A percentile compares a stretch with the other conserved stretches of the same genome.
phyloP scores from a whole-genome alignment of 2,329 filamentous ascomycete genomes.

The Aspergillus sp. region DNA sequence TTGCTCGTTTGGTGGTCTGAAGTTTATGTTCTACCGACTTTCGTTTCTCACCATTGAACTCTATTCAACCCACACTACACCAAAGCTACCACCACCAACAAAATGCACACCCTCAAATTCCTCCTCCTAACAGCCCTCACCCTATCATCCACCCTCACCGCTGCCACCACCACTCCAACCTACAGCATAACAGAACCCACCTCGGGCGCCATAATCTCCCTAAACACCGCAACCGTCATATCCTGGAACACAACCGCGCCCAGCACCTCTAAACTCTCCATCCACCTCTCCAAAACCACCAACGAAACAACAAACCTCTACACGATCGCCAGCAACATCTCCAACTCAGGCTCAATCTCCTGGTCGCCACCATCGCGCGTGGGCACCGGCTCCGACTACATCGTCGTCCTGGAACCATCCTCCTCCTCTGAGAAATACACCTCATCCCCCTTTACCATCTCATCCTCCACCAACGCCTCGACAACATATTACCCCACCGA shows the following conservation, averaged over 20 bases:
- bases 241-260: background rate
- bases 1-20: background rate
- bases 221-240: background rate
- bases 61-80: background rate
- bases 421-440: background rate
- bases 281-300: slow-evolving; percentile 2
- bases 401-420: background rate
- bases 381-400: background rate
- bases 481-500: background rate
- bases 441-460: background rate
- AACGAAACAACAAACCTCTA: background rate
- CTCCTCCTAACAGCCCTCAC: background rate
- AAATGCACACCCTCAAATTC: background rate
- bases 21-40: background rate
- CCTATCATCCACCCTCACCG: background rate
- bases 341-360: slow-evolving; percentile 5
- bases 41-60: too few relatives aligned
- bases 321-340: slow-evolving; percentile 9
- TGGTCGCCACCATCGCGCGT: background rate
- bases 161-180: background rate
- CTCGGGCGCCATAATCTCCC: background rate
- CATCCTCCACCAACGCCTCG: background rate
- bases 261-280: background rate
- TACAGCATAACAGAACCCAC: background rate
- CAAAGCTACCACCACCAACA: background rate